A percentile compares a stretch with the other conserved stretches of the same genome.
These are phyloP conservation scores for Penicillium bovifimosum DNA, from an alignment of 495 filamentous ascomycete species.

Conservation along the genomic window DNA sequence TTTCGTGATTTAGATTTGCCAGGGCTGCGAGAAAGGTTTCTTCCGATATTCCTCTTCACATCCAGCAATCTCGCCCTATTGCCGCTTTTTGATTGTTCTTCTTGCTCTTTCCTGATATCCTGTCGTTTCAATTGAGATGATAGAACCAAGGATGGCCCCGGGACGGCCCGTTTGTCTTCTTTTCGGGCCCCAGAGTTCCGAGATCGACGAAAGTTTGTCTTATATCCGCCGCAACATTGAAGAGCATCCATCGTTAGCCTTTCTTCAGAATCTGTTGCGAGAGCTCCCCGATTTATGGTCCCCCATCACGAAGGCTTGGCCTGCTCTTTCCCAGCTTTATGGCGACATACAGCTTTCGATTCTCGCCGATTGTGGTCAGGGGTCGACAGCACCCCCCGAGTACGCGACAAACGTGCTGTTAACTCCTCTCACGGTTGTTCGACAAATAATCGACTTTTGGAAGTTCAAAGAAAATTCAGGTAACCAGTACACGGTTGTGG, in stretches of 20 bases:
- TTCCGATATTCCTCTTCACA: too few species aligned
- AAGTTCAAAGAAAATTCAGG: not conserved
- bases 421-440: not conserved
- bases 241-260: not conserved
- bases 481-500: not conserved
- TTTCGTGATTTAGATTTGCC: too few species aligned
- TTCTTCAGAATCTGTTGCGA: not conserved
- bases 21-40: too few species aligned
- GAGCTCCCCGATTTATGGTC: not conserved
- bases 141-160: not conserved
- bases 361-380: not conserved
- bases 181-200: not conserved
- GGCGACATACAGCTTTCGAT: not conserved
- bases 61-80: not conserved
- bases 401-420: not conserved
- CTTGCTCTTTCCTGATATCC: not conserved
- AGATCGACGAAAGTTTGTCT: not conserved
- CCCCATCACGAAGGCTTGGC: not conserved
- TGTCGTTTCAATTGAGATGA: not conserved
- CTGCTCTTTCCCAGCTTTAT: not conserved
- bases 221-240: not conserved
- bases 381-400: not conserved
- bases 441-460: not conserved
- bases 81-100: not conserved
- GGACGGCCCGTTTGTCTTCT: not conserved